Conservation (phyloP, 495 filamentous ascomycete genomes). For the Paragyromitra xinjiangensis region DNA sequence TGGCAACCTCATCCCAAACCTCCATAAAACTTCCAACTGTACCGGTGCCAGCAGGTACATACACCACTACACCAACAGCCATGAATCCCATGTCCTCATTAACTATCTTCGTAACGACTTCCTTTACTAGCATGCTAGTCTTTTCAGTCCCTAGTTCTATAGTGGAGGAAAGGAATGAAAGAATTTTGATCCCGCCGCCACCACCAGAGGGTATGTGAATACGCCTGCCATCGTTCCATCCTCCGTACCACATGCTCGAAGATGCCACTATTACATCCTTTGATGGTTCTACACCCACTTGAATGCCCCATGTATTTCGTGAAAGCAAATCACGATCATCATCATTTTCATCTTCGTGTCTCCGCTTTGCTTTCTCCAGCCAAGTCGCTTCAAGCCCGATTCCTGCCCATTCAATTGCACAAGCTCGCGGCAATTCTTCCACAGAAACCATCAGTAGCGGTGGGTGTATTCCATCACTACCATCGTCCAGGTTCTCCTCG, state of each 20-base stretch:
- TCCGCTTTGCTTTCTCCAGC: conserved; percentile 29
- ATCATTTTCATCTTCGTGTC: conserved; percentile 29
- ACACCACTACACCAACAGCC: conserved; percentile 7
- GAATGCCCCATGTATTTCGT: conserved; percentile 31
- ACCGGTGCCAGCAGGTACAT: conserved; percentile 32
- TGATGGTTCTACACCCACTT: background rate
- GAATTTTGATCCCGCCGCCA: conserved; percentile 29
- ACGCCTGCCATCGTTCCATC: conserved; percentile 11
- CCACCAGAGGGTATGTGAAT: conserved; percentile 17
- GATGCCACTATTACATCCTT: conserved; percentile 3
- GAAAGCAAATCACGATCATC: background rate
- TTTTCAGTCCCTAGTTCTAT: background rate
- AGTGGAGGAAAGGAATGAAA: conserved; percentile 21
- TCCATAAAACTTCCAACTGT: conserved; percentile 28
- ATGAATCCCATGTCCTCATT: conserved; percentile 34
- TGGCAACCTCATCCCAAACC: conserved; percentile 13
- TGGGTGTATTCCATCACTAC: conserved; percentile 59
- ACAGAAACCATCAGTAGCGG: conserved; percentile 79
- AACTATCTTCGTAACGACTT: conserved; percentile 5
- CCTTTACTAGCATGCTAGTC: conserved; percentile 6
- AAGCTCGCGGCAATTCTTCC: conserved; percentile 72
- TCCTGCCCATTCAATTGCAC: conserved; percentile 74
- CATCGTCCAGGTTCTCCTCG: conserved; percentile 32
- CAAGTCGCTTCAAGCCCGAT: conserved; percentile 39
- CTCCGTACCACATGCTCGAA: conserved; percentile 45